A percentile compares a stretch with the other conserved stretches of the same genome.
phyloP scores from a whole-genome alignment of 306 rosid genomes.

The Senna tora region DNA sequence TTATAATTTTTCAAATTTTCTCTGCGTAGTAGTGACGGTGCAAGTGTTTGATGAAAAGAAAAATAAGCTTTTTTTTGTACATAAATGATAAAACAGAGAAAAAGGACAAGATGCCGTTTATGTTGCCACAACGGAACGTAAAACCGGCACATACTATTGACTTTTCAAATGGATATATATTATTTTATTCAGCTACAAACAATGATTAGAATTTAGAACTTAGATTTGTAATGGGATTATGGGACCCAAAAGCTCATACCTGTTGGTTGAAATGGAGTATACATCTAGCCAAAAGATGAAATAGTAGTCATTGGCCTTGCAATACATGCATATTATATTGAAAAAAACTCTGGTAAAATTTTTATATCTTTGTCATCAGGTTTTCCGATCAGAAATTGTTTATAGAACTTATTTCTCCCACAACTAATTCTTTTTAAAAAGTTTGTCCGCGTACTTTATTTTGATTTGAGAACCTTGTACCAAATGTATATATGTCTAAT shows the following conservation, averaged over 20 bases:
- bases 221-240: background rate
- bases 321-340: no score
- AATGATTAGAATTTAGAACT: background rate
- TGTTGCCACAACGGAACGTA: background rate
- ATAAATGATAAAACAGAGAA: background rate
- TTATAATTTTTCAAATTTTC: background rate
- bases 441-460: no score
- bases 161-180: background rate
- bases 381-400: no score
- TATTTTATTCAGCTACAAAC: background rate
- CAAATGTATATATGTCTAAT: no score
- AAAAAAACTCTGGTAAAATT: no score
- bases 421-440: no score
- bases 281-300: background rate
- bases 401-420: no score
- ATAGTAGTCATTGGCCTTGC: no score
- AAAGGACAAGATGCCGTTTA: background rate
- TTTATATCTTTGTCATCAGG: no score
- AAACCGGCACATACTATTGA: background rate
- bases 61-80: background rate
- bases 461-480: no score
- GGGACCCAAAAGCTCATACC: background rate
- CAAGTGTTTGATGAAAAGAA: background rate
- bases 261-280: background rate
- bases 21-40: background rate